Percentiles rank a stretch among this genome's conserved stretches.
These are phyloP conservation scores for Phaeosphaeriaceae sp. DNA, from an alignment of 2,329 filamentous ascomycete genomes.

Conservation along the genomic window DNA sequence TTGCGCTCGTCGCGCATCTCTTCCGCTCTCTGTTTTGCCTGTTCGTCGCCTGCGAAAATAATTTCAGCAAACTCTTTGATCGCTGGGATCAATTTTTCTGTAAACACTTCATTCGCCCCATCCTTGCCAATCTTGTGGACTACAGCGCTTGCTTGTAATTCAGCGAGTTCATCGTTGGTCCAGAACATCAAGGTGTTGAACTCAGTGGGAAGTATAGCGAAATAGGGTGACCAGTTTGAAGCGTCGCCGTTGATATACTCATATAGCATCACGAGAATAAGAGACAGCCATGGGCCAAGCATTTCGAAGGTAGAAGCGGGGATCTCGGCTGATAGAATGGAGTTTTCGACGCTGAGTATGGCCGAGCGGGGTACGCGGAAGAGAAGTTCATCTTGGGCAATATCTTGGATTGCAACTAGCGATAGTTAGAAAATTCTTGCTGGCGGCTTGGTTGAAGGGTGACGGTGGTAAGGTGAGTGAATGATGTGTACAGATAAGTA, in stretches of 20 bases:
- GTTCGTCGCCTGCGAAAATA: slow-evolving; percentile 49
- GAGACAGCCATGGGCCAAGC: slow-evolving; percentile 58
- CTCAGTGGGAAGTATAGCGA: slow-evolving; percentile 70
- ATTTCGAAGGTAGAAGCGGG: slow-evolving; percentile 37
- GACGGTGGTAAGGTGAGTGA: background rate
- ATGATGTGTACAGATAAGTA: background rate
- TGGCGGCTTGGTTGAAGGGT: background rate
- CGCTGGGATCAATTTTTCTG: slow-evolving; percentile 62
- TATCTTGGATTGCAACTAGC: slow-evolving; percentile 72
- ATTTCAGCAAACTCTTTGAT: slow-evolving; percentile 48
- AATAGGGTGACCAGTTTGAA: slow-evolving; percentile 79
- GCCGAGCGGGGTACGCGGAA: slow-evolving; percentile 77
- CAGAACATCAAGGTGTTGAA: slow-evolving; percentile 96
- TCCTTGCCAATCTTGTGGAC: slow-evolving; percentile 76
- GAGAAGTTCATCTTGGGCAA: slow-evolving; percentile 75
- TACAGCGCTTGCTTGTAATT: slow-evolving; percentile 80
- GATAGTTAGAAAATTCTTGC: slow-evolving; percentile 14
- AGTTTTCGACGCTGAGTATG: slow-evolving; percentile 77
- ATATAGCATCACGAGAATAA: slow-evolving; percentile 82
- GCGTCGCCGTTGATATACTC: slow-evolving; percentile 66
- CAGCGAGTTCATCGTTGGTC: slow-evolving; percentile 70
- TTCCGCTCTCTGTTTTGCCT: slow-evolving; percentile 37
- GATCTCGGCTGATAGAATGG: slow-evolving; percentile 66
- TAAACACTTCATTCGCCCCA: slow-evolving; percentile 73
- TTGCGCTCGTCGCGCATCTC: slow-evolving; percentile 57